Evolutionary conservation across 768 basidiomycete species (phyloP).

Genomic region (Clitopilus hobsonii): DNA sequence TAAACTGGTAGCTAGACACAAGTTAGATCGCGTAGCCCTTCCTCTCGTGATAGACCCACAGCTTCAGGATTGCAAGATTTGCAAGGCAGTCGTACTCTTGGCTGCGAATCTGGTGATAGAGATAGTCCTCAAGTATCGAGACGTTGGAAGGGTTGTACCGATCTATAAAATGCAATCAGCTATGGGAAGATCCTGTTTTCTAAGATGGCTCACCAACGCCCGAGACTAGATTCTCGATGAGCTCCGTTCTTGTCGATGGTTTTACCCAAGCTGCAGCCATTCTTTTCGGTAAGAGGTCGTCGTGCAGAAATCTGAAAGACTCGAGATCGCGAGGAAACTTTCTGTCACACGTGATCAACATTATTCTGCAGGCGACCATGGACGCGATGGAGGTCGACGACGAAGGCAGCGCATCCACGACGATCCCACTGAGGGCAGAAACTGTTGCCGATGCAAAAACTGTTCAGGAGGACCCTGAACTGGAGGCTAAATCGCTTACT

Average conservation of each 20-base stretch:
- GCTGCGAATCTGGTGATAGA: slow-evolving; percentile 88
- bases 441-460: background rate
- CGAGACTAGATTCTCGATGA: slow-evolving; percentile 88
- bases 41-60: slow-evolving; percentile 41
- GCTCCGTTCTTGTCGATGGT: slow-evolving; percentile 75
- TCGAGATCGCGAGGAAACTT: background rate
- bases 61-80: slow-evolving; percentile 90
- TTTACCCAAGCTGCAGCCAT: slow-evolving; percentile 67
- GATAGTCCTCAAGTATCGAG: slow-evolving; percentile 91
- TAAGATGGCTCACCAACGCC: slow-evolving; percentile 68
- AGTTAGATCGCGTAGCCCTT: slow-evolving; percentile 3
- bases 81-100: slow-evolving; percentile 93
- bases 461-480: background rate
- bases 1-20: slow-evolving; percentile 83
- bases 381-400: slow-evolving; percentile 3
- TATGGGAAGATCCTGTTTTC: background rate
- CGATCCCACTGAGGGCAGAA: background rate
- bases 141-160: slow-evolving; percentile 97
- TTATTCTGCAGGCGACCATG: background rate
- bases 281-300: slow-evolving; percentile 5
- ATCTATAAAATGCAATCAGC: slow-evolving; percentile 44
- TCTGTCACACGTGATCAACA: background rate
- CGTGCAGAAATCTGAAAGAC: background rate
- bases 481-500: background rate
- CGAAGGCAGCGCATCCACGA: background rate